A percentile compares a stretch with the other conserved stretches of the same genome.
These are phyloP conservation scores for Alloteropsis semialata DNA, from an alignment of 176 grass and related monocot genomes.

Conservation along the genomic window DNA sequence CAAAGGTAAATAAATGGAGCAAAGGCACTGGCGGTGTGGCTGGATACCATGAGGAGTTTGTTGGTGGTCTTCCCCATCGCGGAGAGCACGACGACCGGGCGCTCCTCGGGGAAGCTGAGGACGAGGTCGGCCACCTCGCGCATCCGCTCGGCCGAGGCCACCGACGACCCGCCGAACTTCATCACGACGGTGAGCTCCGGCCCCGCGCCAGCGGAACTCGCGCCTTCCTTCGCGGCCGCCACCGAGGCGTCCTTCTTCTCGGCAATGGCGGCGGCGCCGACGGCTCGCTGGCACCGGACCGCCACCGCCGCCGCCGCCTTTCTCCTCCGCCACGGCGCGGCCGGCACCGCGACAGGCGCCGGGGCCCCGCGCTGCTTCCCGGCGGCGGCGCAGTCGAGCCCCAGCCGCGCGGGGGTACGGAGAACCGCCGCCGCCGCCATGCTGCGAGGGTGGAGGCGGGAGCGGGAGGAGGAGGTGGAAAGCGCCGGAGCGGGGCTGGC, in stretches of 20 bases:
- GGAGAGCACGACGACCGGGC: constrained; percentile 61
- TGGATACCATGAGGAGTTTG: constrained; percentile 53
- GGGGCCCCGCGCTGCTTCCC: background rate
- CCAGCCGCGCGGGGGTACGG: background rate
- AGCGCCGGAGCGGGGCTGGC: background rate
- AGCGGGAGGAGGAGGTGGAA: background rate
- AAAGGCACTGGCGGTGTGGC: background rate
- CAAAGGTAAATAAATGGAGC: background rate
- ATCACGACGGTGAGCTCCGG: constrained; percentile 52
- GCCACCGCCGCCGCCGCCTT: constrained; percentile 1
- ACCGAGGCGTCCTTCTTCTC: constrained; percentile 6
- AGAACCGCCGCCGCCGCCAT: constrained; percentile 15
- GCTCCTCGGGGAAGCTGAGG: constrained; percentile 64
- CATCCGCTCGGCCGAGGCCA: constrained; percentile 67
- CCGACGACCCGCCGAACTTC: constrained; percentile 75
- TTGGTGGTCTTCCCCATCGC: constrained; percentile 79
- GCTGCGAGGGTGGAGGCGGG: background rate
- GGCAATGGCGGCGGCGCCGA: background rate
- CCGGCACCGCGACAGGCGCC: background rate
- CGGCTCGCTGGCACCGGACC: constrained; percentile 27
- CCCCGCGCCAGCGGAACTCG: background rate
- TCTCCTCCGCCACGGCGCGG: background rate
- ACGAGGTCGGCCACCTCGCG: constrained; percentile 61
- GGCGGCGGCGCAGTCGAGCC: background rate
- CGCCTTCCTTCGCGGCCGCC: background rate